Base-by-base conservation (phyloP, 768 basidiomycete species). In the Phlebiopsis gigantea region DNA sequence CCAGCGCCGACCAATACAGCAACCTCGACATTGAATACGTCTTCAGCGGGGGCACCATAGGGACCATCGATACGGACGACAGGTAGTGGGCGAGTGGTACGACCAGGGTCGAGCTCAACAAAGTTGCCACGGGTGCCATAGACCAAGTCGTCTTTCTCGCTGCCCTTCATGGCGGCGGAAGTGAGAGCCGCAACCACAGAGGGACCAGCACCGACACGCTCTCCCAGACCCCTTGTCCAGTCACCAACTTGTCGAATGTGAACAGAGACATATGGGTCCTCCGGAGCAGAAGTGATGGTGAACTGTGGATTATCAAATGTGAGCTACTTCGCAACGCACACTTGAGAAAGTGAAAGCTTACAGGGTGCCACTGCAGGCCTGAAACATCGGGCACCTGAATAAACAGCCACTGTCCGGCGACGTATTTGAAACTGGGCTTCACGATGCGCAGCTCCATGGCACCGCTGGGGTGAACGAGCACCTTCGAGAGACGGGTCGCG, bases 171-270 rank as follows among this genome's bases (percentile, higher is more conserved):
- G 7, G 88, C 90, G 25, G 82, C 83, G 60, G 80, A 76, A 39
- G 91, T 92, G 80, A 92, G 86, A 24, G 83, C 73, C 57, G 85
- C 86, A 26, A 93, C 87, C 43, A 88, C 83, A 28, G 80, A 76
- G 19, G 88, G 88, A 45, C 88, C 87, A 53, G 83, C 88, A 42
- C 93, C 93, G 25, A 98, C 82, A 63, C 89, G 87, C 52, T 89
- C 87, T 26, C 92, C 95, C 26, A 98, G 84, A 21, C 79, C 85
- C 42, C 80, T 80, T 3, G 93, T 93, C 75, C 82, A 93, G 71
- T 94, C 91, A 59, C 93, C 93, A 46, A 90, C 93, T 76, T 96
- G 93, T 69, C 93, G 90, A 65, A 98, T 88, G 70, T 97, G 94
- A 52, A 96, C 71, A 24, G 91, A 93, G 45, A 97, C 82, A 68